These are phyloP conservation scores for Petunia secreta DNA, from an alignment of 257 asterid species.

Conservation along the genomic window DNA sequence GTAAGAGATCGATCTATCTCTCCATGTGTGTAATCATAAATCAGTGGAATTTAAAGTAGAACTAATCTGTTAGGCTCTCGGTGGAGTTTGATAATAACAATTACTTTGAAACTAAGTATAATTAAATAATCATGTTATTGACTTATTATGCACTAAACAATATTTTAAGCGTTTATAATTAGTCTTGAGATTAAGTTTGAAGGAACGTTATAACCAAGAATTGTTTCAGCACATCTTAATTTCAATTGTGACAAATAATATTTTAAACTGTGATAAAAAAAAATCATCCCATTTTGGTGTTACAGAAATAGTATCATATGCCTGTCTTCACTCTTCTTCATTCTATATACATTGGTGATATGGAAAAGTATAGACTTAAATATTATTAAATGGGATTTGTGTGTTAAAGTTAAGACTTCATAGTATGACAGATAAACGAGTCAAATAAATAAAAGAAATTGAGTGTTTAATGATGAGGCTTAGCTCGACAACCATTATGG, in stretches of 20 bases:
- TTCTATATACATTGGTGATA: too few species aligned
- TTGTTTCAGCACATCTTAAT: neutral
- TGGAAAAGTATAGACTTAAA: too few species aligned
- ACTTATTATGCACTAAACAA: conserved; percentile 6
- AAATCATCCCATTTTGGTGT: neutral
- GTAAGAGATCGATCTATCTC: neutral
- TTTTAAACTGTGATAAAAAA: neutral
- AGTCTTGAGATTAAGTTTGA: neutral
- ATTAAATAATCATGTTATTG: conserved; percentile 19
- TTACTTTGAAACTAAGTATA: conserved; percentile 24
- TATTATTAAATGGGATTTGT: neutral
- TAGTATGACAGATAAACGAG: neutral
- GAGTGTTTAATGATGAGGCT: neutral
- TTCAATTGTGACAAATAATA: neutral
- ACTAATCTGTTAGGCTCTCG: neutral
- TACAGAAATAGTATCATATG: neutral
- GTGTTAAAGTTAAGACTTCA: neutral
- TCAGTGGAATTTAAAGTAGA: neutral
- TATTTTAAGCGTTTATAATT: neutral
- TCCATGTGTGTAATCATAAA: conserved; percentile 1
- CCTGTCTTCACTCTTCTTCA: neutral
- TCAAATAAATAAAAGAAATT: neutral
- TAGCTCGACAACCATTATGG: neutral
- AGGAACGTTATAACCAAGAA: conserved; percentile 5
- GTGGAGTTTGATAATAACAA: conserved; percentile 26